Evolutionary conservation across 208 protist genomes (phyloP).

Genomic region (Crithidia fasciculata): DNA sequence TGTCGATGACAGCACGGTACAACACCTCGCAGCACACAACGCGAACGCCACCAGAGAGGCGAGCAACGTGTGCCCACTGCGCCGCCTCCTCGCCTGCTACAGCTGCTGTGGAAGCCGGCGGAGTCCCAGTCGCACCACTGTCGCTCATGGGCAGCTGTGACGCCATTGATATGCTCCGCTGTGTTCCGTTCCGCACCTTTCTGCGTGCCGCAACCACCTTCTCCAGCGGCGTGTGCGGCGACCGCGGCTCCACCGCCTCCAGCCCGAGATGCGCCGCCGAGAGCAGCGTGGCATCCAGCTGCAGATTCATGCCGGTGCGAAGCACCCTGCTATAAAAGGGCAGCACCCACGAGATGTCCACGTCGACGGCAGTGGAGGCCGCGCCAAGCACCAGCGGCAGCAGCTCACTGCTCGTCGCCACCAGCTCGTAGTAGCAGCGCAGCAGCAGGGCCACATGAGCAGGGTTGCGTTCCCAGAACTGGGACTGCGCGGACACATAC

Average conservation of each 20-base stretch:
- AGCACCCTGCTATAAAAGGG: constrained; percentile 25
- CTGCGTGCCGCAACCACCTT: constrained; percentile 13
- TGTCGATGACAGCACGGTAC: constrained; percentile 25
- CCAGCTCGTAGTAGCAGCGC: background rate
- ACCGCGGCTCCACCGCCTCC: constrained; percentile 14
- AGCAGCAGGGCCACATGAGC: background rate
- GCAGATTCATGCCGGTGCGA: constrained; percentile 23
- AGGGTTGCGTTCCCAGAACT: constrained; percentile 11
- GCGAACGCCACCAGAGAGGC: constrained; percentile 23
- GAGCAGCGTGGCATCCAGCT: constrained; percentile 13
- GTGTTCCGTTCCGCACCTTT: background rate
- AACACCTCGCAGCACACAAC: constrained; percentile 19
- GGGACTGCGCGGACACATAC: background rate
- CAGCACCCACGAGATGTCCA: constrained; percentile 15
- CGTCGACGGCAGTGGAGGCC: background rate
- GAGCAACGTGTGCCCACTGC: constrained; percentile 20
- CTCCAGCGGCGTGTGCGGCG: constrained; percentile 17
- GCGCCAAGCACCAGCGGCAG: background rate
- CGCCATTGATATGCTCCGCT: background rate
- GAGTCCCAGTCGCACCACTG: background rate
- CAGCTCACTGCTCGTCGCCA: background rate
- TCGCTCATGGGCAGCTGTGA: background rate
- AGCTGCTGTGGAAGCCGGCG: background rate
- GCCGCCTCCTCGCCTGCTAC: background rate
- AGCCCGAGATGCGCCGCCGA: constrained; percentile 23